These are phyloP conservation scores for Paraurostyla sp. DNA, from an alignment of 73 alveolate species.

Conservation along the genomic window DNA sequence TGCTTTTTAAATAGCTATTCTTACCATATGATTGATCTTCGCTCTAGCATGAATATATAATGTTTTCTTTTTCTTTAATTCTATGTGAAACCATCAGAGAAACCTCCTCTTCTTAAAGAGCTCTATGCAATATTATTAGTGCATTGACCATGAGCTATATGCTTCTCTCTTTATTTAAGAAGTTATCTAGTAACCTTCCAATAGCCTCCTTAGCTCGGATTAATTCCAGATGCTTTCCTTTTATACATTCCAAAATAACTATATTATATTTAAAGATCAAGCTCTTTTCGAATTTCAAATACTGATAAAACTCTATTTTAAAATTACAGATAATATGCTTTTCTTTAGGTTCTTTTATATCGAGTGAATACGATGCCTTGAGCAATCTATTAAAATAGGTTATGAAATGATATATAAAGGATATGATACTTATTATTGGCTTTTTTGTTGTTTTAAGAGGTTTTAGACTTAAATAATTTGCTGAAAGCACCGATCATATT, in stretches of 20 bases:
- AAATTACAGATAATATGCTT: conserved; percentile 65
- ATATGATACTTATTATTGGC: no score
- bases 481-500: conserved; percentile 64
- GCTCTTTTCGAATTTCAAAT: no score
- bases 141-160: conserved; percentile 19
- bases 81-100: conserved; percentile 35
- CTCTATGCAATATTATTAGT: conserved; percentile 56
- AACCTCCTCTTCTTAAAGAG: conserved; percentile 58
- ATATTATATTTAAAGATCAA: background rate
- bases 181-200: conserved; percentile 6
- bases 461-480: conserved; percentile 7
- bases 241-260: conserved; percentile 58
- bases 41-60: background rate
- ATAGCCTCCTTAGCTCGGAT: conserved; percentile 57
- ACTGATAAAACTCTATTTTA: no score
- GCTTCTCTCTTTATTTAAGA: conserved; percentile 33
- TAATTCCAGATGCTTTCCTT: conserved; percentile 50
- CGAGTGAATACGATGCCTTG: conserved; percentile 66
- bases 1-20: background rate
- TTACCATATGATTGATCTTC: conserved; percentile 19
- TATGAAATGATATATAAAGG: no score
- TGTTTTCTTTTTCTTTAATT: conserved; percentile 54
- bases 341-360: conserved; percentile 64
- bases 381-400: conserved; percentile 6
- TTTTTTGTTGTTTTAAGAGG: no score